Evolutionary conservation across 1,284 basidiomycete genomes (phyloP).

Genomic region (Neolentinus lepideus): DNA sequence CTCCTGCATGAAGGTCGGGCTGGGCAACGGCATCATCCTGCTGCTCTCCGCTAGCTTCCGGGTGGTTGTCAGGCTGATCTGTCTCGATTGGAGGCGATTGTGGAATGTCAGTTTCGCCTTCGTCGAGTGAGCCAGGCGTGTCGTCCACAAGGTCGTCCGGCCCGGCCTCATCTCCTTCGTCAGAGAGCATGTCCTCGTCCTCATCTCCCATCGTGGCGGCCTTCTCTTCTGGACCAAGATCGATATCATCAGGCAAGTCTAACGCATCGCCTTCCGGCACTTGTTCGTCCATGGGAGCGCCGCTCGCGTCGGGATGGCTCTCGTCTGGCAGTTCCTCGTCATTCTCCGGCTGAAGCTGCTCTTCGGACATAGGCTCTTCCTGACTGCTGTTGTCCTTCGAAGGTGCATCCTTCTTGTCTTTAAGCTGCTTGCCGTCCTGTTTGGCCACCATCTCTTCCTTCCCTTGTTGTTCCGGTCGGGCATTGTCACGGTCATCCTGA

Average conservation of each 20-base stretch:
- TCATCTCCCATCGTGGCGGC: slow-evolving; percentile 30
- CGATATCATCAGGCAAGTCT: slow-evolving; percentile 80
- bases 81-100: not conserved
- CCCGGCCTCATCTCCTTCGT: slow-evolving; percentile 17
- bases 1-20: slow-evolving; percentile 5
- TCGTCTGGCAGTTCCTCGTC: slow-evolving; percentile 28
- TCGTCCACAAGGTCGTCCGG: slow-evolving; percentile 10
- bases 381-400: slow-evolving; percentile 27
- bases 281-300: slow-evolving; percentile 66
- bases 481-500: slow-evolving; percentile 48
- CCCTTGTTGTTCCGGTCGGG: slow-evolving; percentile 36
- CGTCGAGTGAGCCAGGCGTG: slow-evolving; percentile 2
- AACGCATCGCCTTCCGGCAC: slow-evolving; percentile 73
- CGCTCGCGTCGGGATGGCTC: slow-evolving; percentile 38
- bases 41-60: slow-evolving; percentile 1
- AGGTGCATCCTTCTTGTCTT: slow-evolving; percentile 24
- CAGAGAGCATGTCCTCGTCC: slow-evolving; percentile 27
- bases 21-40: slow-evolving; percentile 1
- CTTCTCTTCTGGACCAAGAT: slow-evolving; percentile 45
- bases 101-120: not conserved
- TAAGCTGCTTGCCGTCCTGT: slow-evolving; percentile 47
- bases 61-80: slow-evolving; percentile 1
- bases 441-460: slow-evolving; percentile 76
- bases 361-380: slow-evolving; percentile 22
- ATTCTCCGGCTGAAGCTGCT: slow-evolving; percentile 21